phyloP scores from a whole-genome alignment of 257 asterid genomes.

The Rubia yunnanensis region DNA sequence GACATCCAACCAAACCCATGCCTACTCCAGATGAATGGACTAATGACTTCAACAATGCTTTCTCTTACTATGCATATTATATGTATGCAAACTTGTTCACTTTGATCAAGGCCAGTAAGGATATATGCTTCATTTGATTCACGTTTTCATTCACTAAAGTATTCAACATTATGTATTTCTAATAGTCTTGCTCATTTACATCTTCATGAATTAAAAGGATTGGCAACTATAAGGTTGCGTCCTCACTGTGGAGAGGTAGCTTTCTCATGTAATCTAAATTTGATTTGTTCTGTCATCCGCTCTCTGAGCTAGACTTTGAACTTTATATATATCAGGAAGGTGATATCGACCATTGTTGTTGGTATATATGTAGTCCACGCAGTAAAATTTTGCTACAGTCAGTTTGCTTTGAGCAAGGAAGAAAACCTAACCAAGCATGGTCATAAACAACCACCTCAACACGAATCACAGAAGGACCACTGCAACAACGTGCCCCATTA shows the following conservation, averaged over 20 bases:
- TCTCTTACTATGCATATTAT: slow-evolving; percentile 90
- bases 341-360: slow-evolving; percentile 90
- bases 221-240: slow-evolving; percentile 74
- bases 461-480: no score
- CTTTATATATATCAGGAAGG: slow-evolving; percentile 68
- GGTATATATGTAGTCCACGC: no score
- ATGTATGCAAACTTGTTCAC: slow-evolving; percentile 88
- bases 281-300: not conserved
- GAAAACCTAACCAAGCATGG: no score
- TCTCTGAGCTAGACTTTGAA: not conserved
- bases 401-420: no score
- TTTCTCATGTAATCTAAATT: slow-evolving; percentile 22
- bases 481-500: no score
- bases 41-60: slow-evolving; percentile 82
- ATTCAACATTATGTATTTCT: not conserved
- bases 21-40: slow-evolving; percentile 93
- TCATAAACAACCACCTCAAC: no score
- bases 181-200: slow-evolving; percentile 21
- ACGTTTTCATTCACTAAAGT: not conserved
- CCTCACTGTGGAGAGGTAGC: slow-evolving; percentile 99
- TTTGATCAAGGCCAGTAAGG: slow-evolving; percentile 59
- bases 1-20: slow-evolving; percentile 97
- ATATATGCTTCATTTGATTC: not conserved
- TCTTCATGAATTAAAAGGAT: slow-evolving; percentile 92
- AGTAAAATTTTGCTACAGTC: no score